Evolutionary conservation across 139 green algal genomes (phyloP), one percentile per base, ranked within the genome.

Genomic region (Spirogloea muscicola): DNA sequence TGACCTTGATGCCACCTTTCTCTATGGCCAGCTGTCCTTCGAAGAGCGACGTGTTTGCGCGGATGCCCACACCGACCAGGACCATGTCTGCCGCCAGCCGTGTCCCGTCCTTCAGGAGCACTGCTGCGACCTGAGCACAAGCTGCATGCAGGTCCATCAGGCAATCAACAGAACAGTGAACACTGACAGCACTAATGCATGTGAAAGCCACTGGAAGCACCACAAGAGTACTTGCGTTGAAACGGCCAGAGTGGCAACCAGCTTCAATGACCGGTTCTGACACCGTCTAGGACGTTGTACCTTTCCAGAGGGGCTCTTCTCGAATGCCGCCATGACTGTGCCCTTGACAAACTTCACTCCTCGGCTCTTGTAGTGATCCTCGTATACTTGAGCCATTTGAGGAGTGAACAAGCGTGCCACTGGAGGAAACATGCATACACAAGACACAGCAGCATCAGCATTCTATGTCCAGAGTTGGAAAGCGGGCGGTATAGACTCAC

Each of bases 11-110:
- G 68, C 91, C 91, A 21, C 91, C 91, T 2, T 85, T 74, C 16
- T 81, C 81, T 13, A 83, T 79, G 25, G 88, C 52, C 39, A 91
- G 58, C 37, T 88, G 44, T 67, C 78, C 82, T 38, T 83, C 51
- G 41, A 96, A 89, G 40, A 92, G 82, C 37, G 89, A 82, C 16
- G 83, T 81, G 68, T 90, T 91, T 51, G 55, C 86, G 77, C 25
- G 83, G 79, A 91, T 92, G 5, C 92, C 92, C 39, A 91, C 84
- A 34, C 91, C 92, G 58, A 95, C 89, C 34, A 96, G 69, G 70
- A 96, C 90, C 61, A 96, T 74, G 13, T 82, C 68, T 5, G 71
- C 70, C 21, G 85, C 71, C 31, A 96, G 37, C 40, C 55, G 68
- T 25, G 49, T 51, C 25, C 90, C 90, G 63, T 84, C 83, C 52